Conservation (phyloP, 352 stramenopile species). For the Thraustochytrium sp. region DNA sequence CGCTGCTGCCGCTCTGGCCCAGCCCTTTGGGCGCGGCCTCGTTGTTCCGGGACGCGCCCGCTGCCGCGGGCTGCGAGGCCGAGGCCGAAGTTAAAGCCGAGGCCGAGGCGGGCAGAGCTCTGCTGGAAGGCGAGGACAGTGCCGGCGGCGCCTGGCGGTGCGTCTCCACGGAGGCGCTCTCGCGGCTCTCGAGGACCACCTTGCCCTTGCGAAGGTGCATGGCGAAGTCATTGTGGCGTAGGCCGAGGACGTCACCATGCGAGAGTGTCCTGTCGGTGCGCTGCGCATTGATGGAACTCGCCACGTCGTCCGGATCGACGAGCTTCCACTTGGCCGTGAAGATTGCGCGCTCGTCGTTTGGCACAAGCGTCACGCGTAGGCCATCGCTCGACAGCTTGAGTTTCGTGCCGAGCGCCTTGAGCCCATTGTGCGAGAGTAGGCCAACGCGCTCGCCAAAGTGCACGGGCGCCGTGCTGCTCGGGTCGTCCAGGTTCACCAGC, state of each 20-base stretch:
- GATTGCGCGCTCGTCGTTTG: conserved; percentile 15
- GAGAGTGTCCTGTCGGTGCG: conserved; percentile 16
- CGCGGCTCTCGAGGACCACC: not conserved
- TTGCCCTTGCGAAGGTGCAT: not conserved
- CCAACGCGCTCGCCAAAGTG: conserved; percentile 1
- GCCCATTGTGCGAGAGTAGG: not conserved
- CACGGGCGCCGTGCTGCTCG: conserved; percentile 4
- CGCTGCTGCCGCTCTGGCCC: no score
- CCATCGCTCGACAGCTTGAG: not conserved
- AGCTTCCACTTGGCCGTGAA: conserved; percentile 28
- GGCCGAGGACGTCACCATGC: not conserved
- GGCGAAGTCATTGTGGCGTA: conserved; percentile 29
- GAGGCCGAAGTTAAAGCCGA: no score
- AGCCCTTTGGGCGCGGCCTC: no score
- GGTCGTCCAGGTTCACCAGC: conserved; percentile 20
- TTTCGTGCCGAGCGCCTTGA: conserved; percentile 3
- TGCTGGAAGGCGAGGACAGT: no score
- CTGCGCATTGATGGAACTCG: not conserved
- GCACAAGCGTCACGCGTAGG: not conserved
- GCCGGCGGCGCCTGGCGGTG: no score
- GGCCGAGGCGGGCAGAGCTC: no score
- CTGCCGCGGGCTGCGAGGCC: no score
- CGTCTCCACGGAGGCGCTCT: no score
- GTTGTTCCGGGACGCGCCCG: no score
- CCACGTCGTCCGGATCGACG: conserved; percentile 8